phyloP scores from a whole-genome alignment of 192 early-diverging fungal species.

The Entophlyctis helioformis region DNA sequence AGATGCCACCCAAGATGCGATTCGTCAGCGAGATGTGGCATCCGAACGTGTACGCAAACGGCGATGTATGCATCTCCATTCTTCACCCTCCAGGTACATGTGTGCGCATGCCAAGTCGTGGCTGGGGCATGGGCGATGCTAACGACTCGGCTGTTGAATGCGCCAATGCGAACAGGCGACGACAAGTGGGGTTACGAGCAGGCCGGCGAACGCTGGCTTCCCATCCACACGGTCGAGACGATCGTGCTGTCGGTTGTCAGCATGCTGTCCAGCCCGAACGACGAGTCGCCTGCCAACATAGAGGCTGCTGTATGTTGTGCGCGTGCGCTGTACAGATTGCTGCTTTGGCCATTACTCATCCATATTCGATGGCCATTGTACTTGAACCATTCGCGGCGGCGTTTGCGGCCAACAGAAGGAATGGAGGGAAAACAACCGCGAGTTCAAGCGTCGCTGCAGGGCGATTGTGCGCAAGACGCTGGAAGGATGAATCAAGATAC shows the following conservation, averaged over 20 bases:
- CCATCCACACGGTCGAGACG: slow-evolving; percentile 91
- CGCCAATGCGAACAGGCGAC: slow-evolving; percentile 50
- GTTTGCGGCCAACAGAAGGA: too few relatives aligned
- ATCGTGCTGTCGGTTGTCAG: slow-evolving; percentile 82
- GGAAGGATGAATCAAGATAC: too few relatives aligned
- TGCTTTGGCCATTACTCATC: too few relatives aligned
- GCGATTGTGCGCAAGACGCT: too few relatives aligned
- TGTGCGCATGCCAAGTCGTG: background rate
- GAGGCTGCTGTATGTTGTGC: slow-evolving; percentile 87
- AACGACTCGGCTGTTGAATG: background rate
- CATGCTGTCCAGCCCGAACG: slow-evolving; percentile 87
- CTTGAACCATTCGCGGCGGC: too few relatives aligned
- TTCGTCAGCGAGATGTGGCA: slow-evolving; percentile 88
- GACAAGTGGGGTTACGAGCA: slow-evolving; percentile 88
- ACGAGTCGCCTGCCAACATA: slow-evolving; percentile 89
- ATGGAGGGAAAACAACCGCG: too few relatives aligned
- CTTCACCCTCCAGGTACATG: slow-evolving; percentile 45
- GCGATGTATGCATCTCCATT: slow-evolving; percentile 94
- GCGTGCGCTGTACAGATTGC: too few relatives aligned
- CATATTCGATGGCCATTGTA: too few relatives aligned
- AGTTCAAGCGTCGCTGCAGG: too few relatives aligned
- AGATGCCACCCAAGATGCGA: slow-evolving; percentile 76
- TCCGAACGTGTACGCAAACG: slow-evolving; percentile 82
- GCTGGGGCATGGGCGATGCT: background rate
- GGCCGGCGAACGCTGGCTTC: slow-evolving; percentile 83